These are phyloP conservation scores for Gnaphalium uliginosum DNA, from an alignment of 129 eudicot genomes.

Conservation along the genomic window DNA sequence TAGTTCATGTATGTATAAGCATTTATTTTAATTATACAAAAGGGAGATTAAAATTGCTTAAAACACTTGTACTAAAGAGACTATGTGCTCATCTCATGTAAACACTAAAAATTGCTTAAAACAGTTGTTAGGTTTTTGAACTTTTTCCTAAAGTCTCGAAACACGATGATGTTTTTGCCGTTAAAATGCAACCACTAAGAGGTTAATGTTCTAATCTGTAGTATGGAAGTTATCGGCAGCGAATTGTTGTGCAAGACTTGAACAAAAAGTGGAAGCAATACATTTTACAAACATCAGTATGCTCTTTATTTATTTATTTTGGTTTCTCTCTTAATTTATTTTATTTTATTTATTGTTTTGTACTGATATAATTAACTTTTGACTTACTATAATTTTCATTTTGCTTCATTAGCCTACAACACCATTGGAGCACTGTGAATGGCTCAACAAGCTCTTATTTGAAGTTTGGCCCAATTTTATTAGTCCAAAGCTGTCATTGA, in stretches of 20 bases:
- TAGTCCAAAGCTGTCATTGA: slow-evolving; percentile 71
- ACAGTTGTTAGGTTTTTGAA: background rate
- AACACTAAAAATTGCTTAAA: background rate
- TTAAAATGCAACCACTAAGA: slow-evolving; percentile 13
- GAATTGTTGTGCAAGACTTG: slow-evolving; percentile 74
- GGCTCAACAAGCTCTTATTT: slow-evolving; percentile 91
- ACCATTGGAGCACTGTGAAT: slow-evolving; percentile 94
- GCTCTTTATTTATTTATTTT: slow-evolving; percentile 23
- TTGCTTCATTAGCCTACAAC: slow-evolving; percentile 62
- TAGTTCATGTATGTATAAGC: background rate
- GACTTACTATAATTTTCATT: slow-evolving; percentile 8
- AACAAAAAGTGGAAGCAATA: slow-evolving; percentile 88
- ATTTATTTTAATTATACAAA: too few relatives aligned
- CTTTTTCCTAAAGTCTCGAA: slow-evolving; percentile 4
- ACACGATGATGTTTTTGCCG: background rate
- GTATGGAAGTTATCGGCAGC: slow-evolving; percentile 76
- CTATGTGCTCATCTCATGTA: background rate
- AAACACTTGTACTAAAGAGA: background rate
- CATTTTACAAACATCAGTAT: slow-evolving; percentile 64
- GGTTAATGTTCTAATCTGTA: slow-evolving; percentile 35
- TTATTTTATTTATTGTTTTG: background rate
- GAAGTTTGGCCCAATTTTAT: slow-evolving; percentile 87
- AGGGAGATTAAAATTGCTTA: too few relatives aligned
- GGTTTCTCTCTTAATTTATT: background rate
- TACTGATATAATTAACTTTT: background rate